Evolutionary conservation across 2,329 filamentous ascomycete genomes (phyloP), one percentile per base, ranked within the genome.

Genomic region (Shiraia sp.): DNA sequence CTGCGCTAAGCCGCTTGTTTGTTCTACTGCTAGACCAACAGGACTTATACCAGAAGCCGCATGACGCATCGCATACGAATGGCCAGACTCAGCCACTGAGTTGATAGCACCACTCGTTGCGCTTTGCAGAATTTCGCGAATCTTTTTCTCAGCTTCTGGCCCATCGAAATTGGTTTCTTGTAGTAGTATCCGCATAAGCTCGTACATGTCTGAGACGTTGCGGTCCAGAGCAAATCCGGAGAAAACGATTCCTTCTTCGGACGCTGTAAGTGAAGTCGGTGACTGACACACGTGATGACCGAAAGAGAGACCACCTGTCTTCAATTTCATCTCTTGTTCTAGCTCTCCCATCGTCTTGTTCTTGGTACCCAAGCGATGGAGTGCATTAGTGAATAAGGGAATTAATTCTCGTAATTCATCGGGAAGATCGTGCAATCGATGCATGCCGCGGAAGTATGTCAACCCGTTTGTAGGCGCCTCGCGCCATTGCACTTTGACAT

Each of bases 261-360:
- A 87, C 17, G 79, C 75, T 22, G 80, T 78, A 40, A 88, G 82
- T 52, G 92, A 82, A 1, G 79, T 79, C 0, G 92, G 89, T 2
- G 85, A 90, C 0, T 91, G 82, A 0, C 86, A 84, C n/a, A 86
- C 82, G 70, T 95, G 88, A 55, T 96, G 91, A 1, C 87, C 85
- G 12, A 95, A 84, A 2, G 85, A 88, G 26, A 99, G 81, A 8
- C 93, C 93, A 14, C 93, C 93, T 1, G 93, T 97, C 74, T 95
- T 95, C 22, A 97, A 79, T 69, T 97, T 97, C 68, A 99, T 96
- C 40, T 91, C 72, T 62, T 97, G 93, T 69, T 99, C 93, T 36
- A 97, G 81, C 68, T 96, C 85, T 68, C 96, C 93, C 87, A 96
- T 96, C 0, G 85, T 84, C 78, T 88, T 88, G 45, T 85, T 81